Base-by-base conservation (phyloP, 495 filamentous ascomycete genomes). In the Wilcoxina mikolae region DNA sequence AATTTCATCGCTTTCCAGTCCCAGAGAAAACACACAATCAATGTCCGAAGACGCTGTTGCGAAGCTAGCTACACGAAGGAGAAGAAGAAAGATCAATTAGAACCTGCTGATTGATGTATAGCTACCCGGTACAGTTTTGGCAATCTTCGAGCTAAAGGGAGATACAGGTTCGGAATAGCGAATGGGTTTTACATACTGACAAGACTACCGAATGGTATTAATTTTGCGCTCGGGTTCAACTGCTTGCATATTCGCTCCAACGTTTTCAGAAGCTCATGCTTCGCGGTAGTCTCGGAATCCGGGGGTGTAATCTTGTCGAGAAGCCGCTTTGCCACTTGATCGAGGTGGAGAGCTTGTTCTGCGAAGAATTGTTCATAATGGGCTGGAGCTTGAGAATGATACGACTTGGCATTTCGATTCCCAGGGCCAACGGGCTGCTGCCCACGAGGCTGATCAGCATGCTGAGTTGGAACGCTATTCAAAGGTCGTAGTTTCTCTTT, bases 21-120 rank as follows among this genome's bases (percentile, higher is more conserved):
- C 22, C 15, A 33, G 33, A 49, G 20, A 17, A 38, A 66, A 65
- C 50, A 66, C 56, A 31, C 72, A 62, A 43, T 68, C 68, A 49
- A 67, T 55, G 27, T 67, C 65, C 42, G 65, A 67, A 25, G 51
- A 58, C 38, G 60, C 58, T 38, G 58, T 63, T 55, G 64, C 60
- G 28, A 67, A 67, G 22, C 64, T 64, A 38, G 64, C 61, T 71
- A 56, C 29, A 55, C 54, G 49, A 56, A 52, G 48, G 61, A 53
- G 11, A 41, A 65, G 29, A 50, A 46, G 46, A 29, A 54, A 55
- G 22, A 56, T 51, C 17, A 18, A 51, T 25, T 24, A 51, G 48
- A 51, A 22, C 22, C 23, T 15, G 25, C 17, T 51, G 48, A 33
- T 20, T 18, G n/a, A n/a, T n/a, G n/a, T n/a, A n/a, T n/a, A n/a